Conservation (phyloP, 495 filamentous ascomycete species). For the Xylaria intraflava region DNA sequence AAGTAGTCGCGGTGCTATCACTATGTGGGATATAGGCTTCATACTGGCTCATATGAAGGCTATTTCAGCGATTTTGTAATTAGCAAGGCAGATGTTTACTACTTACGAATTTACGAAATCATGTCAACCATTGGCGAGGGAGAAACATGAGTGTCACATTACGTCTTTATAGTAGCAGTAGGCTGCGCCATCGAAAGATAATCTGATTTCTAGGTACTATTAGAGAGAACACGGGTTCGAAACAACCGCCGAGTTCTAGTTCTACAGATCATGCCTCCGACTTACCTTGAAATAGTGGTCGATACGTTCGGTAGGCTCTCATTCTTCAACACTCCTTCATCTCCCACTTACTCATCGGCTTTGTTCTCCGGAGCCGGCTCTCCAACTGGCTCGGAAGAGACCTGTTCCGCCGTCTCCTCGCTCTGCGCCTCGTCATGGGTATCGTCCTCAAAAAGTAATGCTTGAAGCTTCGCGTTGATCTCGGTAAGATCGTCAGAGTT, state of each 20-base stretch:
- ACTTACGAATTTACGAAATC: background rate
- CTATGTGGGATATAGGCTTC: background rate
- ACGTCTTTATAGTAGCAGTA: too few species aligned
- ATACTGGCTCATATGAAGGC: background rate
- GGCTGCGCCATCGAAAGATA: too few species aligned
- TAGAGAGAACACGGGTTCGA: too few species aligned
- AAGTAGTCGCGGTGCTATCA: background rate
- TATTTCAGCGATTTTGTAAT: conserved; percentile 1
- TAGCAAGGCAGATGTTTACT: background rate
- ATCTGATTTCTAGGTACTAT: too few species aligned
- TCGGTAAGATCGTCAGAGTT: background rate
- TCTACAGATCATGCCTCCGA: too few species aligned
- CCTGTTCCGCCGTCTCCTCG: background rate
- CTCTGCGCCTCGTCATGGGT: background rate
- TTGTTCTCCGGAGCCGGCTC: background rate
- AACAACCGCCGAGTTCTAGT: too few species aligned
- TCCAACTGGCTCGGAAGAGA: background rate
- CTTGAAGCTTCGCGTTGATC: background rate
- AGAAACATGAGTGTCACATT: too few species aligned
- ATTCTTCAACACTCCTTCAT: background rate
- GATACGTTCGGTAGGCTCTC: background rate
- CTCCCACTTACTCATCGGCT: background rate
- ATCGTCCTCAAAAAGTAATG: background rate
- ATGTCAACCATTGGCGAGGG: too few species aligned
- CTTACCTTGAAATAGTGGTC: background rate